Base-by-base conservation (phyloP, 1,284 basidiomycete genomes). In the Neonothopanus nambi region DNA sequence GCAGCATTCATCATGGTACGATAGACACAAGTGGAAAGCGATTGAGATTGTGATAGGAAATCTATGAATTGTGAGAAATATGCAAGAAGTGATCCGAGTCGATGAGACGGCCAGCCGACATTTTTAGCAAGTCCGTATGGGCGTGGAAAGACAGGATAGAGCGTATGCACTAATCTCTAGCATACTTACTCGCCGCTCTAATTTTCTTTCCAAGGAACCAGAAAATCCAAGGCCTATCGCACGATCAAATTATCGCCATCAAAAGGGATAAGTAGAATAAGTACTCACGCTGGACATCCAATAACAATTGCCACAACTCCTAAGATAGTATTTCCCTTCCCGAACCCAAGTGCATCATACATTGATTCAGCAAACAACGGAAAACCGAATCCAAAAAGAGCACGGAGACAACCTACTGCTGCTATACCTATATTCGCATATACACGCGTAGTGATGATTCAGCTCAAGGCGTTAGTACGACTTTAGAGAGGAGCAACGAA, bases 311-410 rank as follows among this genome's bases (percentile, higher is more conserved):
- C 76, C 5, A 78, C 59, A 17, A 62, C 76, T 0, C 82, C 84
- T 8, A 89, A 71, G 15, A 89, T 75, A 0, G 85, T 83, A 55
- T 82, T 70, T 3, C 84, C 86, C 56, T 80, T 84, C 0, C 86
- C 87, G 50, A 81, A 85, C 5, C 85, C 87, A 0, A 88, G 72
- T 12, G 71, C 70, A 3, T 71, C 66, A 65, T 82, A 88, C 84
- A 88, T 86, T 15, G 77, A 69, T 4, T 84, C 81, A 1, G 81
- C 84, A 54, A 89, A 87, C 11, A 89, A 65, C 15, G 86, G 86
- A 64, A 89, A 89, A 1, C 77, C 81, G 48, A 85, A 86, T 2
- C 85, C 84, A 1, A 79, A 79, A 0, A 85, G 58, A 0, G 83
- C 81, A 33, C 85, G 80, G 3, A 87, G 61, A 65, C 67, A 84